These are phyloP conservation scores for Trichocladium antarcticum DNA, from an alignment of 495 filamentous ascomycete species.

Conservation along the genomic window DNA sequence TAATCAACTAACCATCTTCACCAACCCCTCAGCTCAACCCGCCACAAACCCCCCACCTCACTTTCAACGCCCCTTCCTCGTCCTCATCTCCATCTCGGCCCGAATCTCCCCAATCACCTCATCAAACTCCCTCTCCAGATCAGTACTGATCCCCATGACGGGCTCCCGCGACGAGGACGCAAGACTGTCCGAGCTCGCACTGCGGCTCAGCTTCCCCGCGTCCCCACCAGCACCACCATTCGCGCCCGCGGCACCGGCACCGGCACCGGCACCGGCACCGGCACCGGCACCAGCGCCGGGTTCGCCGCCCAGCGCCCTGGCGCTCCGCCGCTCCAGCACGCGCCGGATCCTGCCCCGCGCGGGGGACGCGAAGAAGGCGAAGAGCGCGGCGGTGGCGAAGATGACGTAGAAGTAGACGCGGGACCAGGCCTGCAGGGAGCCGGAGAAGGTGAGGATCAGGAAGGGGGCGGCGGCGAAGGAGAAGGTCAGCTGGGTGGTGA, in stretches of 20 bases:
- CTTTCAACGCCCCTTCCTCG: not conserved
- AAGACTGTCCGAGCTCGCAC: constrained; percentile 32
- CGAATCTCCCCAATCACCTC: constrained; percentile 69
- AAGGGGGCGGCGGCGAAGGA: constrained; percentile 76
- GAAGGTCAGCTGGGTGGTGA: constrained; percentile 74
- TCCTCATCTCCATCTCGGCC: constrained; percentile 44
- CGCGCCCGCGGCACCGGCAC: constrained; percentile 4
- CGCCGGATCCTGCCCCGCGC: constrained; percentile 47
- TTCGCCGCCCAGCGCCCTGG: constrained; percentile 20
- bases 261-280: not conserved
- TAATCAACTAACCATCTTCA: not conserved
- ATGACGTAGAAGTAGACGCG: constrained; percentile 84
- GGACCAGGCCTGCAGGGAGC: constrained; percentile 62
- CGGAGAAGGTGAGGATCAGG: constrained; percentile 58
- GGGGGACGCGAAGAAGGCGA: constrained; percentile 72
- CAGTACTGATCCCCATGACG: constrained; percentile 64
- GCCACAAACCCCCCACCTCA: not conserved
- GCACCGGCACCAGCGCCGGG: not conserved
- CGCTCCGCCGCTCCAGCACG: constrained; percentile 48
- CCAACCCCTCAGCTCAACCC: not conserved
- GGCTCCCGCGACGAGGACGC: constrained; percentile 36
- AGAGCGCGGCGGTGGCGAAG: constrained; percentile 48
- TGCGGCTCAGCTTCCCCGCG: constrained; percentile 15
- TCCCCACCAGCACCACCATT: constrained; percentile 5
- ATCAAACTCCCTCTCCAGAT: constrained; percentile 65